A percentile compares a stretch with the other conserved stretches of the same genome.
These are phyloP conservation scores for Dryas integrifolia DNA, from an alignment of 331 rosid genomes.

Conservation along the genomic window DNA sequence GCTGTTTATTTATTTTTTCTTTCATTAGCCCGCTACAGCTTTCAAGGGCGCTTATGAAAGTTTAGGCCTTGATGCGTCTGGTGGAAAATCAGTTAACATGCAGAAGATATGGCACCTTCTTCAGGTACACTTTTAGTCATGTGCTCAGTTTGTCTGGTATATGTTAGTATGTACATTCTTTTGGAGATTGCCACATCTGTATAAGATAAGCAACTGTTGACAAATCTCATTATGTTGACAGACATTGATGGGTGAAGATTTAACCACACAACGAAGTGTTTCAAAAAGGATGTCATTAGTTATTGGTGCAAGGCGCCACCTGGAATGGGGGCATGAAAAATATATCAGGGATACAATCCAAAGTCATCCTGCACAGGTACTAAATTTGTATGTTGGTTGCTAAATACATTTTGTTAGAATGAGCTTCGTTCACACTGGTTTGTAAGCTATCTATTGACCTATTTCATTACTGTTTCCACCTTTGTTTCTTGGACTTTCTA, in stretches of 20 bases:
- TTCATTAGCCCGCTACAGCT: slow-evolving; percentile 70
- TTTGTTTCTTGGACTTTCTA: slow-evolving; percentile 1
- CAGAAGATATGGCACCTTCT: slow-evolving; percentile 97
- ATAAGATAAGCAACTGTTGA: background rate
- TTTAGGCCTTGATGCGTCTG: slow-evolving; percentile 63
- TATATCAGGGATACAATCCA: slow-evolving; percentile 91
- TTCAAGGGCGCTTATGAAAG: slow-evolving; percentile 86
- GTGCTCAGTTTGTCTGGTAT: background rate
- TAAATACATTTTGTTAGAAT: background rate
- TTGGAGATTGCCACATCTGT: slow-evolving; percentile 4
- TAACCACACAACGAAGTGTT: slow-evolving; percentile 38
- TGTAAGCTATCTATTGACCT: background rate
- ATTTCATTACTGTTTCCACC: background rate
- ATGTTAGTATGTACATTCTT: slow-evolving; percentile 19
- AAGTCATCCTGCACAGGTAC: slow-evolving; percentile 97
- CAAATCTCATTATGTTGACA: slow-evolving; percentile 25
- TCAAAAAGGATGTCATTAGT: slow-evolving; percentile 77
- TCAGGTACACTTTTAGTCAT: slow-evolving; percentile 49
- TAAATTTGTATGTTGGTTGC: slow-evolving; percentile 2
- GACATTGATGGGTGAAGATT: slow-evolving; percentile 74
- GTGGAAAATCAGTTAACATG: slow-evolving; percentile 90
- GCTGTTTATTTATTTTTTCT: slow-evolving; percentile 21
- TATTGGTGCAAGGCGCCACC: slow-evolving; percentile 93
- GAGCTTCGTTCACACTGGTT: background rate
- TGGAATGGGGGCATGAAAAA: slow-evolving; percentile 95